phyloP scores from a whole-genome alignment of 148 eudicot species.

The Simmondsia chinensis region DNA sequence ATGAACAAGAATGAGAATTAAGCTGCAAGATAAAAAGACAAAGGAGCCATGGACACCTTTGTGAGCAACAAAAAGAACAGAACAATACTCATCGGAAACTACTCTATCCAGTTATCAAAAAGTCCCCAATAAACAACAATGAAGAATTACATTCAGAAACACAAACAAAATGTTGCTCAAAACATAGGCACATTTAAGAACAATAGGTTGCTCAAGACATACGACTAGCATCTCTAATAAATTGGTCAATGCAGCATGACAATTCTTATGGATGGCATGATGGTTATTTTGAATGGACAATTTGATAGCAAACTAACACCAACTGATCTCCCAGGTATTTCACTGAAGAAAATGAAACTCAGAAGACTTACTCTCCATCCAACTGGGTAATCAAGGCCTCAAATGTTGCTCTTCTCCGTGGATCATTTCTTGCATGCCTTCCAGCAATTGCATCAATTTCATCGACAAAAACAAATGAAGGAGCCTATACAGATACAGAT shows the following conservation, averaged over 20 bases:
- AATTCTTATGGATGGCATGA: no score
- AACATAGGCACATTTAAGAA: no score
- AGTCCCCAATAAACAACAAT: not conserved
- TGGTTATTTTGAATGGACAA: no score
- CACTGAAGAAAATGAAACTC: no score
- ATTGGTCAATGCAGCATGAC: no score
- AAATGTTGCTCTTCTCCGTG: constrained; percentile 74
- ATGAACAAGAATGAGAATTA: constrained; percentile 1
- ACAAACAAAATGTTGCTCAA: not conserved
- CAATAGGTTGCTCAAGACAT: no score
- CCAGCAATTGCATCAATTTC: constrained; percentile 97
- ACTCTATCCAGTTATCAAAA: no score
- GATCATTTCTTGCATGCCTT: constrained; percentile 79
- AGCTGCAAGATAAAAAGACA: not conserved
- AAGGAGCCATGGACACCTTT: not conserved
- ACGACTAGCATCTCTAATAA: no score
- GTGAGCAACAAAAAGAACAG: not conserved
- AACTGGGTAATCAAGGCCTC: constrained; percentile 78
- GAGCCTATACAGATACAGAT: constrained; percentile 50
- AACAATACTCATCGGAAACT: not conserved
- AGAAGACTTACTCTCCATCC: constrained; percentile 84
- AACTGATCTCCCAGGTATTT: no score
- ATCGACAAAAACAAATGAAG: constrained; percentile 83
- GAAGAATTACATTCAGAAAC: not conserved
- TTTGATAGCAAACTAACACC: no score